Percentiles rank a stretch among this genome's conserved stretches.
These are phyloP conservation scores for Saccharomyces hybrid DNA, from an alignment of 1,139 yeast genomes.

Conservation along the genomic window DNA sequence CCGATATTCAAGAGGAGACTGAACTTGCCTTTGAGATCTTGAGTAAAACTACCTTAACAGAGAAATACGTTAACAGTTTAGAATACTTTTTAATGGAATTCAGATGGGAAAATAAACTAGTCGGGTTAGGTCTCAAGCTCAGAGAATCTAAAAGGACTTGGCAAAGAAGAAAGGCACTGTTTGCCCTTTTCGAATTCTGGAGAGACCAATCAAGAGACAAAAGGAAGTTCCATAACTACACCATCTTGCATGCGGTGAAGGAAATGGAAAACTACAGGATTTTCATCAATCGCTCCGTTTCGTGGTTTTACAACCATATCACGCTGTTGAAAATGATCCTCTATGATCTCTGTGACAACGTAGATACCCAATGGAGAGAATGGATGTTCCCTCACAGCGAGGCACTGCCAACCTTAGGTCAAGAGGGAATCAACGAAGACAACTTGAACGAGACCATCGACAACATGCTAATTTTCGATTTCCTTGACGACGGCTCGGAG, in stretches of 20 bases:
- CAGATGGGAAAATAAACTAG: conserved; percentile 31
- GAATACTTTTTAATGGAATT: conserved; percentile 33
- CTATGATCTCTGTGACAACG: conserved; percentile 30
- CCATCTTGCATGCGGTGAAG: conserved; percentile 30
- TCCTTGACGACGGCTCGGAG: conserved; percentile 27
- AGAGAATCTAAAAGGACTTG: conserved; percentile 32
- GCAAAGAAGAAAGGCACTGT: conserved; percentile 32
- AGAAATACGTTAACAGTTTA: conserved; percentile 29
- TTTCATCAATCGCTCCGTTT: conserved; percentile 31
- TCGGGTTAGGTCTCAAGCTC: conserved; percentile 28
- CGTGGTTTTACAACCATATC: conserved; percentile 33
- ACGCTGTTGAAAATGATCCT: conserved; percentile 30
- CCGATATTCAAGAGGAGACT: conserved; percentile 25
- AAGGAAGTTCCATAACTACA: conserved; percentile 24
- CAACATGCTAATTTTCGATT: conserved; percentile 24
- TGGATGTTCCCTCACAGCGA: conserved; percentile 29
- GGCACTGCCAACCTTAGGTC: conserved; percentile 21
- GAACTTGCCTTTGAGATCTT: conserved; percentile 23
- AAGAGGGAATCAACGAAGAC: conserved; percentile 15
- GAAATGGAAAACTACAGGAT: conserved; percentile 32
- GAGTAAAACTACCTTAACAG: conserved; percentile 27
- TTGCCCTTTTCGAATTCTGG: conserved; percentile 32
- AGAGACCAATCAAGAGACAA: conserved; percentile 31
- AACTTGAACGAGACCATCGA: conserved; percentile 28
- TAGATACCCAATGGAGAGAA: conserved; percentile 30